phyloP scores from a whole-genome alignment of 352 stramenopile genomes.

The Pythium dissotocum region DNA sequence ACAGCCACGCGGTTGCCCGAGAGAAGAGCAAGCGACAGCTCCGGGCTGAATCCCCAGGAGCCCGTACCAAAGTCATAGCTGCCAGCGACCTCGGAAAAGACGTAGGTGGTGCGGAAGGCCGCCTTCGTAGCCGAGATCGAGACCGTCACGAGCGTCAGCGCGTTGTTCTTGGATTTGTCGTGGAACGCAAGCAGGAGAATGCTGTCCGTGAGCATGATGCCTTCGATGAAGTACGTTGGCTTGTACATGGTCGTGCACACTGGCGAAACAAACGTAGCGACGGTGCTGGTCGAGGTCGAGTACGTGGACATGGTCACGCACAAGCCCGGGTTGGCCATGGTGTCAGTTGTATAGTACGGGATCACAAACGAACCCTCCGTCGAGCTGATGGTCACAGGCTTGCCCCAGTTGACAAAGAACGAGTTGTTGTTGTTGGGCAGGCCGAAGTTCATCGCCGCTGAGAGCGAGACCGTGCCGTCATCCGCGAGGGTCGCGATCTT shows the following conservation, averaged over 20 bases:
- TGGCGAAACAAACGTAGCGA: constrained; percentile 33
- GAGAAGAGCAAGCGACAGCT: constrained; percentile 43
- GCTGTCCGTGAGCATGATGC: constrained; percentile 46
- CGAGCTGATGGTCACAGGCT: constrained; percentile 32
- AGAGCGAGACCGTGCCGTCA: constrained; percentile 40
- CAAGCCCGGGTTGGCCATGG: constrained; percentile 34
- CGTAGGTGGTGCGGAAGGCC: constrained; percentile 47
- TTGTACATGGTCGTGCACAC: constrained; percentile 50
- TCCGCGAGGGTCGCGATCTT: constrained; percentile 38
- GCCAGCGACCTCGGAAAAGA: constrained; percentile 44
- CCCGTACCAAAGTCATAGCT: constrained; percentile 40
- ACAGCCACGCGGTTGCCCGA: constrained; percentile 56
- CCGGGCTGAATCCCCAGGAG: constrained; percentile 39
- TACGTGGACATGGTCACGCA: constrained; percentile 47
- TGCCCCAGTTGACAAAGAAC: constrained; percentile 38
- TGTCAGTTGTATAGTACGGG: constrained; percentile 38
- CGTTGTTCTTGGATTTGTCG: constrained; percentile 57
- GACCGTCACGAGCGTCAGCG: constrained; percentile 47
- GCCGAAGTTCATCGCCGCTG: constrained; percentile 33
- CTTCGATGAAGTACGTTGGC: constrained; percentile 39
- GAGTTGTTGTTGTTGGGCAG: constrained; percentile 24
- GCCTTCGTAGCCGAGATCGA: constrained; percentile 25
- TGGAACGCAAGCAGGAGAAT: constrained; percentile 52
- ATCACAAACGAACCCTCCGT: constrained; percentile 44
- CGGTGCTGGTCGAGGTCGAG: constrained; percentile 9